Evolutionary conservation across 352 stramenopile genomes (phyloP), one percentile per base, ranked within the genome.

Genomic region (Pilasporangium apinafurcum): DNA sequence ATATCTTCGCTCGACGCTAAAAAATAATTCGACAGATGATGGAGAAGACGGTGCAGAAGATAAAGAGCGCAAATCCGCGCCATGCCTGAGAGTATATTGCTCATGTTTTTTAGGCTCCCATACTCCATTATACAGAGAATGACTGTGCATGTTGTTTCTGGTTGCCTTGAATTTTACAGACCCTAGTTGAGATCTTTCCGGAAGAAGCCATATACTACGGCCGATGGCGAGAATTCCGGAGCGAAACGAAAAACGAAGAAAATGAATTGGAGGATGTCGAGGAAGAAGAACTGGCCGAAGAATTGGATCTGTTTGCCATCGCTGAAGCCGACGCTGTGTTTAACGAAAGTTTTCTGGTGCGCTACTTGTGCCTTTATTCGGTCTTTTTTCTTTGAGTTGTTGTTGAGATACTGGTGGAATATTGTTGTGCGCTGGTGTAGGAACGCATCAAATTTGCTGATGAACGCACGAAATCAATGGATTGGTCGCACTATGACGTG

Each of bases 371-470:
- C 24, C 29, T 10, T n/a, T n/a, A n/a, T n/a, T n/a, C n/a, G n/a
- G n/a, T 7, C 5, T n/a, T 37, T 8, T 0, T 45, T 2, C 6
- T 31, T 26, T 17, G 18, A 18, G 13, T 21, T 8, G 39, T 17
- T 47, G 8, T 14, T 36, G 25, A 29, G 8, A 13, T 36, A 38
- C 6, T 54, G 17, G 9, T 45, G 9, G 12, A 37, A 16, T 8
- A 12, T 24, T 8, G 27, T 14, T 25, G 28, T 27, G 30, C 47
- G n/a, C 44, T 37, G 10, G 32, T 17, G 31, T 32, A 87, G 75
- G 79, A 91, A 39, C 81, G 81, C 43, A 93, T 91, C 60, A 66
- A 68, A 16, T 93, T 93, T 44, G 81, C 81, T 1, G 81, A 93
- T 49, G 74, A 91, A 50, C 76, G 81, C 21, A 93, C 81, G 9